Evolutionary conservation across 2,329 filamentous ascomycete species (phyloP), one percentile per base, ranked within the genome.

Genomic region (Scytalidium sp.): DNA sequence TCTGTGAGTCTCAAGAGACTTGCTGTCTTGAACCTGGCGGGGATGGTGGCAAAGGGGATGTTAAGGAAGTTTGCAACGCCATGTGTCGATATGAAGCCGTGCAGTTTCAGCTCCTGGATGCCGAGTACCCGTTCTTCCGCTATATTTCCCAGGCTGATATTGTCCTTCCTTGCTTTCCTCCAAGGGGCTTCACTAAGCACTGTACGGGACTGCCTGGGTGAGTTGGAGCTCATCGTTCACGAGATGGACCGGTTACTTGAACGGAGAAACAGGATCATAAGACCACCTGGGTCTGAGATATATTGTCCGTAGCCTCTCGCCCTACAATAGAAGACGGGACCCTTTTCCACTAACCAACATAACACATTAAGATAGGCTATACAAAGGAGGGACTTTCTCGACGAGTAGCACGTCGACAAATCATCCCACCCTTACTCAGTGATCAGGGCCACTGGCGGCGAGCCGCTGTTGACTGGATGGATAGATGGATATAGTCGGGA

Each of bases 41-140:
- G 52, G 13, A 47, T 45, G 22, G 39, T 44, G 13, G 46, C 52
- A 25, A 48, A 57, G 8, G 50, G 56, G 39, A 58, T 45, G 17
- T 48, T 51, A 15, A 46, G 44, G 47, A 55, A 58, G 10, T 53
- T 54, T 39, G 41, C 46, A 13, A 54, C 54, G 23, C 46, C 46
- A 9, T n/a, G 19, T 19, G 9, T 11, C 3, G 46, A 48, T 9
- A 44, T 17, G 17, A 48, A 48, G 3, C 46, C 46, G 17, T 36
- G 29, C 32, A 46, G 32, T 5, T n/a, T 8, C 5, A 36, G 6
- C 13, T 36, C 13, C 17, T n/a, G 5, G 5, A 36, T 36, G 15
- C 11, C 4, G 17, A 36, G 32, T 7, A n/a, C 15, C 4, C 32
- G 32, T 15, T 36, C 32, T 36, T 36, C 32, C 17, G 32, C 32